These are phyloP conservation scores for Aspergillus sp. DNA, from an alignment of 2,329 filamentous ascomycete species.

Conservation along the genomic window DNA sequence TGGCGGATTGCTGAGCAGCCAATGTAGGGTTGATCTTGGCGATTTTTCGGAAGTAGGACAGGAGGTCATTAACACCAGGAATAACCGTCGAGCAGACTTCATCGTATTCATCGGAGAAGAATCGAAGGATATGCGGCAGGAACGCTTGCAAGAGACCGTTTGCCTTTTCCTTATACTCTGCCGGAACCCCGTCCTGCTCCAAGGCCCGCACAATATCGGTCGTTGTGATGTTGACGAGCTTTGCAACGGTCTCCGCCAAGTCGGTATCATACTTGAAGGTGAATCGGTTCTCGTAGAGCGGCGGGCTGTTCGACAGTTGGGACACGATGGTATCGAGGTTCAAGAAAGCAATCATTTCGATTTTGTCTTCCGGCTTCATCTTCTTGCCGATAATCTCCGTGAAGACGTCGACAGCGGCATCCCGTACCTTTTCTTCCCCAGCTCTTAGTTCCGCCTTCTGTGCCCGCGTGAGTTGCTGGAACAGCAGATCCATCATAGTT, in stretches of 20 bases:
- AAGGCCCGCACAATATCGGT: conserved; percentile 81
- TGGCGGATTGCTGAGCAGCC: conserved; percentile 67
- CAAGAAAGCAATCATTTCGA: conserved; percentile 85
- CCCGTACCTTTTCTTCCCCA: conserved; percentile 74
- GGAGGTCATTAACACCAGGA: conserved; percentile 81
- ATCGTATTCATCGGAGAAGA: conserved; percentile 97
- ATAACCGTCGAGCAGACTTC: conserved; percentile 96
- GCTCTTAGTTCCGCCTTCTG: conserved; percentile 53
- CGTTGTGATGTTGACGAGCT: conserved; percentile 85
- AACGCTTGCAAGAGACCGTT: conserved; percentile 78
- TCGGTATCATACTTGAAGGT: conserved; percentile 91
- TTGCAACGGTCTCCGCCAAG: conserved; percentile 88
- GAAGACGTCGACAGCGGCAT: conserved; percentile 88
- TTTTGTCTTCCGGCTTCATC: conserved; percentile 90
- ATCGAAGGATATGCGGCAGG: conserved; percentile 77
- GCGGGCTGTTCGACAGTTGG: conserved; percentile 76
- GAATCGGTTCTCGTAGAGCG: conserved; percentile 68
- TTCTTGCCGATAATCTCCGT: conserved; percentile 97
- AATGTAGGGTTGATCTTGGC: conserved; percentile 56
- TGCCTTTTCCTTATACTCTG: conserved; percentile 63
- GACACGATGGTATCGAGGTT: conserved; percentile 79
- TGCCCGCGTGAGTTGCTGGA: conserved; percentile 78
- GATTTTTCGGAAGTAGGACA: conserved; percentile 82
- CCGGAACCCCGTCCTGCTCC: conserved; percentile 57
- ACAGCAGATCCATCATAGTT: conserved; percentile 73